These are phyloP conservation scores for Boletus edulis DNA, from an alignment of 768 basidiomycete genomes.

Conservation along the genomic window DNA sequence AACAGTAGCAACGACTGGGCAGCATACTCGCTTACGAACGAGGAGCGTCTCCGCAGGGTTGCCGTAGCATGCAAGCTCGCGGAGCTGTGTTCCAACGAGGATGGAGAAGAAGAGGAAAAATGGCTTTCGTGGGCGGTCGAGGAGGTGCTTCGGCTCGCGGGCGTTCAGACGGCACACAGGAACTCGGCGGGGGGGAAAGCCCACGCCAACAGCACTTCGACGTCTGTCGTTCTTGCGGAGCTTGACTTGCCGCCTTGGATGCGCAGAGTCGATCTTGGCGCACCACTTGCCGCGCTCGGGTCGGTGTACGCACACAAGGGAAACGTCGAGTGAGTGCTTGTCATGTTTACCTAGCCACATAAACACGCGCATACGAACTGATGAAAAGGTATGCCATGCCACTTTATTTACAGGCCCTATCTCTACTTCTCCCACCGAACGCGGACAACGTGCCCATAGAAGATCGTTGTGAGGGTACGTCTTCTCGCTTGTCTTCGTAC, in stretches of 20 bases:
- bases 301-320: conserved; percentile 56
- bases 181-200: background rate
- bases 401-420: conserved; percentile 64
- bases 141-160: conserved; percentile 36
- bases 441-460: conserved; percentile 33
- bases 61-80: conserved; percentile 46
- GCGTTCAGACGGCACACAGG: conserved; percentile 4
- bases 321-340: conserved; percentile 39
- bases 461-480: conserved; percentile 59
- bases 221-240: conserved; percentile 41
- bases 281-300: conserved; percentile 67
- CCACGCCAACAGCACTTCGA: background rate
- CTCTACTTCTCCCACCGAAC: conserved; percentile 50
- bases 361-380: background rate
- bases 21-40: conserved; percentile 27
- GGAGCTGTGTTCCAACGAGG: conserved; percentile 35
- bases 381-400: conserved; percentile 55
- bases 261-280: conserved; percentile 55
- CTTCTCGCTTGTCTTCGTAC: background rate
- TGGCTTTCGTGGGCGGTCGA: conserved; percentile 46
- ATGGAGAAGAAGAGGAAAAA: conserved; percentile 38
- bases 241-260: conserved; percentile 63
- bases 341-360: background rate
- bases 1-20: conserved; percentile 14
- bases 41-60: conserved; percentile 44